Percentiles rank a stretch among this genome's conserved stretches.
These are phyloP conservation scores for Scleroderma citrinum DNA, from an alignment of 768 basidiomycete species.

Conservation along the genomic window DNA sequence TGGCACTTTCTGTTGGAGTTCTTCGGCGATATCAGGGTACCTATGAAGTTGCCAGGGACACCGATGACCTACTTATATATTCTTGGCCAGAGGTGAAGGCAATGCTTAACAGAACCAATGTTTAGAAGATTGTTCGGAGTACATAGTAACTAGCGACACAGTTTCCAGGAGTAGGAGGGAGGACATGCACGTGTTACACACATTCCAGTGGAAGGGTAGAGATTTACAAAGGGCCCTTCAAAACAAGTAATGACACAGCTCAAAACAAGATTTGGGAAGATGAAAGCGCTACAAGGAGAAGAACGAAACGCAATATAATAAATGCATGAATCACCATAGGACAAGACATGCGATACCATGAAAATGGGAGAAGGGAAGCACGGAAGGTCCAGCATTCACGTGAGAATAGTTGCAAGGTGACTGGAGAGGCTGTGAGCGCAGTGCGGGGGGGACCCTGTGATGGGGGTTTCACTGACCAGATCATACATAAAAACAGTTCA, in stretches of 20 bases:
- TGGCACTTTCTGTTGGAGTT: too few relatives aligned
- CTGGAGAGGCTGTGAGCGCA: neutral
- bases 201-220: neutral
- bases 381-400: neutral
- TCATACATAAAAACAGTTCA: constrained; percentile 8
- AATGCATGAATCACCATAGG: neutral
- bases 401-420: neutral
- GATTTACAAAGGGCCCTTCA: neutral
- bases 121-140: neutral
- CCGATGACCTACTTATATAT: too few relatives aligned
- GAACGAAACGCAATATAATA: constrained; percentile 1
- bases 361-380: neutral
- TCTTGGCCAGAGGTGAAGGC: too few relatives aligned
- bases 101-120: too few relatives aligned
- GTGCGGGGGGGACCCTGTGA: neutral
- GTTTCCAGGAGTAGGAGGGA: neutral
- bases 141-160: constrained; percentile 1
- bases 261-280: neutral
- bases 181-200: constrained; percentile 1
- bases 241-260: constrained; percentile 1
- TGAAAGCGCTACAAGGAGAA: neutral
- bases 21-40: too few relatives aligned
- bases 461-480: neutral
- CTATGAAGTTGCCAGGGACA: too few relatives aligned
- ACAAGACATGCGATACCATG: neutral